Evolutionary conservation across 768 basidiomycete genomes (phyloP), one percentile per base, ranked within the genome.

Genomic region (Sporobolomyces phaffii): DNA sequence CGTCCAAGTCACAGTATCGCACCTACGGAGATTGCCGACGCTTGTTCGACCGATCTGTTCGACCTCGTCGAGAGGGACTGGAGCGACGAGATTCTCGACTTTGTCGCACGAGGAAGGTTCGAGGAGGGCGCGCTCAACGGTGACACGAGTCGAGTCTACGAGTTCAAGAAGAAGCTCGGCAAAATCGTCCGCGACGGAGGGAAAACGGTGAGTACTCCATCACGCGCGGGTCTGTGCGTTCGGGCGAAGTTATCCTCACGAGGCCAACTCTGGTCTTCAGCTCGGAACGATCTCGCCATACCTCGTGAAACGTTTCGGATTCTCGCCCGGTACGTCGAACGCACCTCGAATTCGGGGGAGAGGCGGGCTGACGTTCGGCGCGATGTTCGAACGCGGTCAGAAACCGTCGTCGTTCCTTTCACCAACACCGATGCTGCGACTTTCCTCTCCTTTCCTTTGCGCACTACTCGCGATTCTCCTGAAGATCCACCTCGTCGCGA

Each of bases 361-460:
- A 45, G 24, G 11, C 17, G 2, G 20, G 9, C 28, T 53, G 29
- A 49, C 62, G 6, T n/a, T 33, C 2, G 22, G 26, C 9, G 15
- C 6, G 40, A 3, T 10, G 11, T 5, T 15, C 24, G 17, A 1
- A 4, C 22, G n/a, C n/a, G n/a, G n/a, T n/a, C 33, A 70, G 68
- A 65, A 44, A 60, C 57, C 63, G n/a, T 70, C 38, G 28, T 70
- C 44, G 29, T 45, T 28, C 60, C 64, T 3, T 70, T 70, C 60
- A 59, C 56, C 17, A 43, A 48, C 14, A 7, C 60, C 31, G 24
- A 20, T 17, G 26, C 60, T 3, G 33, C 68, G 1, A 40, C 60
- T 10, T 64, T 64, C 48, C 63, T 69, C 43, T 57, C 63, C 53
- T 64, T 51, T 60, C 62, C 59, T 4, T 60, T 65, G 24, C n/a